phyloP scores from a whole-genome alignment of 352 stramenopile species.

The Aphanomyces astaci region DNA sequence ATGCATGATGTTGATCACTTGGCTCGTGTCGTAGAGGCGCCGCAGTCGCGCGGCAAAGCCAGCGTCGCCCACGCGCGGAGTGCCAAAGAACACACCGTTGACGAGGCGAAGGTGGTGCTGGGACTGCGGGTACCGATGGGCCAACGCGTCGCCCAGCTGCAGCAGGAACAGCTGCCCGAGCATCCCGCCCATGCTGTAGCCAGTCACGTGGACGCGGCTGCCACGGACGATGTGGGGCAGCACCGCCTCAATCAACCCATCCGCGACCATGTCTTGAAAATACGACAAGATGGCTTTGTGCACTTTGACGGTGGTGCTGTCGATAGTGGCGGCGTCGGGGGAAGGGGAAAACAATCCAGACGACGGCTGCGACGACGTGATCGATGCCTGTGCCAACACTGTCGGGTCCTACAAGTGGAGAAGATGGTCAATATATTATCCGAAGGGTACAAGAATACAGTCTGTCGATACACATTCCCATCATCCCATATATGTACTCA shows the following conservation, averaged over 20 bases:
- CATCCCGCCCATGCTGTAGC: slow-evolving; percentile 83
- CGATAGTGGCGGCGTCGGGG: slow-evolving; percentile 42
- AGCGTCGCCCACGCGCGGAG: slow-evolving; percentile 64
- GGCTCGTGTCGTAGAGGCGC: slow-evolving; percentile 64
- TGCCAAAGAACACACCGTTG: slow-evolving; percentile 79
- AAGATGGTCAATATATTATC: too few relatives aligned
- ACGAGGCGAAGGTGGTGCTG: slow-evolving; percentile 36
- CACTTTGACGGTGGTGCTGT: slow-evolving; percentile 51
- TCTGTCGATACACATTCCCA: too few relatives aligned
- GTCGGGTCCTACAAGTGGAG: too few relatives aligned
- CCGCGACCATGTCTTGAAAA: slow-evolving; percentile 79
- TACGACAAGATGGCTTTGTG: slow-evolving; percentile 74
- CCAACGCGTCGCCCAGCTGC: slow-evolving; percentile 14
- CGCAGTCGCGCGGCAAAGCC: slow-evolving; percentile 65
- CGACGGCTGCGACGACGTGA: slow-evolving; percentile 37
- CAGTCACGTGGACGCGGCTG: slow-evolving; percentile 69
- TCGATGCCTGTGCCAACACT: slow-evolving; percentile 19
- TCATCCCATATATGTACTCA: too few relatives aligned
- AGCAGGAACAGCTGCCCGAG: slow-evolving; percentile 40
- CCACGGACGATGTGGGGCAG: slow-evolving; percentile 62
- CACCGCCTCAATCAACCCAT: slow-evolving; percentile 63
- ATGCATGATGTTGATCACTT: slow-evolving; percentile 80
- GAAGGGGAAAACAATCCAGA: slow-evolving; percentile 50
- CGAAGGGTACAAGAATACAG: too few relatives aligned
- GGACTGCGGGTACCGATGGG: not conserved